Conservation (phyloP, 768 basidiomycete species). For the Cantharellus anzutake region DNA sequence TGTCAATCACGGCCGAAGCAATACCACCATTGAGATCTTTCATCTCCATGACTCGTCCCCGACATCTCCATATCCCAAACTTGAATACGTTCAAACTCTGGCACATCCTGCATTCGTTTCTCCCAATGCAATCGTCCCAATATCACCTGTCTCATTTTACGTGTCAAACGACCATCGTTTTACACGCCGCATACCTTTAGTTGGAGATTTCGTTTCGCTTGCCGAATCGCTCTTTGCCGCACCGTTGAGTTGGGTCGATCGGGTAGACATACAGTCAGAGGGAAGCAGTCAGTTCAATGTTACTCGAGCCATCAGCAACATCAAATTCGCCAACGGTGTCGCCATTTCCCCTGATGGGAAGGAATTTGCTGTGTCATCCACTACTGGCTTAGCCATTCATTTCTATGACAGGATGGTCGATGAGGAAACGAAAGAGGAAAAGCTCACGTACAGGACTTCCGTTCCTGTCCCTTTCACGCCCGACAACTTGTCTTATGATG, state of each 20-base stretch:
- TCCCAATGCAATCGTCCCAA: slow-evolving; percentile 40
- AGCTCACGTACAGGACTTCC: slow-evolving; percentile 20
- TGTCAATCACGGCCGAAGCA: slow-evolving; percentile 45
- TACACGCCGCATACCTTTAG: slow-evolving; percentile 36
- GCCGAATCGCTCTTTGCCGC: slow-evolving; percentile 36
- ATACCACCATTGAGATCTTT: slow-evolving; percentile 54
- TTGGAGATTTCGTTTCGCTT: slow-evolving; percentile 34
- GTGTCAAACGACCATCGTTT: slow-evolving; percentile 54
- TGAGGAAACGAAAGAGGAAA: slow-evolving; percentile 4
- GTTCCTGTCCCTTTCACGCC: slow-evolving; percentile 37
- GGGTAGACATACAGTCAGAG: slow-evolving; percentile 18
- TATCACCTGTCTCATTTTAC: slow-evolving; percentile 48
- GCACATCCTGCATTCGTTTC: slow-evolving; percentile 37
- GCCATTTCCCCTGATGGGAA: slow-evolving; percentile 32
- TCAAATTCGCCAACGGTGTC: slow-evolving; percentile 57
- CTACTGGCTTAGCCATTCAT: slow-evolving; percentile 26
- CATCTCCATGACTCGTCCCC: slow-evolving; percentile 25
- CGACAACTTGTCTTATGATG: slow-evolving; percentile 42
- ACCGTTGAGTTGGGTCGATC: slow-evolving; percentile 40
- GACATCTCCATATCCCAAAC: slow-evolving; percentile 16
- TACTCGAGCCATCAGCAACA: slow-evolving; percentile 12
- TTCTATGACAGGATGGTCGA: slow-evolving; percentile 27
- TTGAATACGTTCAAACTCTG: slow-evolving; percentile 41
- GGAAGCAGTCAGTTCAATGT: slow-evolving; percentile 12
- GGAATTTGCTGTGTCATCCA: slow-evolving; percentile 39